Evolutionary conservation across 2,329 filamentous ascomycete genomes (phyloP), one percentile per base, ranked within the genome.

Genomic region (Neopestalotiopsis sp.): DNA sequence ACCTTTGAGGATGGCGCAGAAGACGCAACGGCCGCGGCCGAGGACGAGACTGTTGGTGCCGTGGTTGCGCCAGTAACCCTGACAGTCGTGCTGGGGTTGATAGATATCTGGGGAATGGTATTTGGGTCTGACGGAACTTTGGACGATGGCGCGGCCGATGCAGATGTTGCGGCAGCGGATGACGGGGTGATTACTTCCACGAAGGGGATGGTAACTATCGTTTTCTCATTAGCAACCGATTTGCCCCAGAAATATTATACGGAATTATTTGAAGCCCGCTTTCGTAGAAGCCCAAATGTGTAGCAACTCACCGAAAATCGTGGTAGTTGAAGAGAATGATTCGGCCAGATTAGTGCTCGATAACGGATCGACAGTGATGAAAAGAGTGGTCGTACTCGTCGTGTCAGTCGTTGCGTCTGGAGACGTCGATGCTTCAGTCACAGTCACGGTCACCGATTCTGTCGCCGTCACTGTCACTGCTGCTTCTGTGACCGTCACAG

Each of bases 21-120:
- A 13, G 40, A 32, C 3, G 61, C 24, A 10, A 13, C 40, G 12
- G n/a, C 34, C 9, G 59, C 63, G 6, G 62, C 57, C 4, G 24
- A 14, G 3, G 59, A 30, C n/a, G 59, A 62, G 10, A 38, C 4
- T 28, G 57, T 65, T 13, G 30, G 5, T 1, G 40, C 42, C 12
- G 57, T 58, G 12, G 63, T 45, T n/a, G 42, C 57, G 24, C 32
- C 58, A 38, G 67, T 20, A 14, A 40, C 9, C 34, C 40, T 34
- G 38, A 65, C 66, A 1, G 68, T 69, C 9, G 68, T 69, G 49
- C 56, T 67, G 2, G 68, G 68, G 57, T 68, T 69, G 40, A 69
- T 69, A 2, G 66, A 67, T 17, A 69, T 45, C 57, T 67, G 68
- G 14, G 68, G 68, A 14, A 69, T 69, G 9, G 59, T 67, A 12